A percentile compares a stretch with the other conserved stretches of the same genome.
Conservation (phyloP, 73 alveolate genomes). For the Stentor roeselii region DNA sequence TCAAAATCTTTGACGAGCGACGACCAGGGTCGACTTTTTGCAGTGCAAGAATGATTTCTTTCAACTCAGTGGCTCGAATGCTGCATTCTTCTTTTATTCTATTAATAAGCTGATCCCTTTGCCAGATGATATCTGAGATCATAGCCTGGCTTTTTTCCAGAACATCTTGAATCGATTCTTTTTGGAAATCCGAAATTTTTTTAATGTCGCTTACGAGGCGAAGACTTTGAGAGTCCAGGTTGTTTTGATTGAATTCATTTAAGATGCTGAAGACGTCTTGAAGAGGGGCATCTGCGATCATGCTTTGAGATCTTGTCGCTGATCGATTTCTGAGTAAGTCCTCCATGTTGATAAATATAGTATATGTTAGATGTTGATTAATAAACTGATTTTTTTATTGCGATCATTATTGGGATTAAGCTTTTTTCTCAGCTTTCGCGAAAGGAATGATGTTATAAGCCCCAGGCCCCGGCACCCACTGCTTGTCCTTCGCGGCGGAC, state of each 20-base stretch:
- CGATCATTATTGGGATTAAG: no score
- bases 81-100: conserved; percentile 18
- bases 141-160: not conserved
- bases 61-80: not conserved
- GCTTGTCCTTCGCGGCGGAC: not conserved
- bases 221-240: not conserved
- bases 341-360: no score
- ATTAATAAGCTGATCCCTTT: not conserved
- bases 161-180: not conserved
- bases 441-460: conserved; percentile 9
- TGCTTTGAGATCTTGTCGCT: not conserved
- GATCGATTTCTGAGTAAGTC: not conserved
- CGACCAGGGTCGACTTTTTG: not conserved
- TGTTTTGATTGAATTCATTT: not conserved
- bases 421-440: no score
- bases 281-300: conserved; percentile 3
- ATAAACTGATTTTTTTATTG: no score
- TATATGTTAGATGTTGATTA: no score
- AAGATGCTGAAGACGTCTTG: not conserved
- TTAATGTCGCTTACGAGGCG: not conserved
- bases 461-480: conserved; percentile 26
- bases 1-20: not conserved
- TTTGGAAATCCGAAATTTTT: conserved; percentile 11
- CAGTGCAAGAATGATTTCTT: not conserved
- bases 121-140: not conserved